Percentiles rank a stretch among this genome's conserved stretches.
Conservation (phyloP, 208 protist species). For the Wallacemonas sp. region DNA sequence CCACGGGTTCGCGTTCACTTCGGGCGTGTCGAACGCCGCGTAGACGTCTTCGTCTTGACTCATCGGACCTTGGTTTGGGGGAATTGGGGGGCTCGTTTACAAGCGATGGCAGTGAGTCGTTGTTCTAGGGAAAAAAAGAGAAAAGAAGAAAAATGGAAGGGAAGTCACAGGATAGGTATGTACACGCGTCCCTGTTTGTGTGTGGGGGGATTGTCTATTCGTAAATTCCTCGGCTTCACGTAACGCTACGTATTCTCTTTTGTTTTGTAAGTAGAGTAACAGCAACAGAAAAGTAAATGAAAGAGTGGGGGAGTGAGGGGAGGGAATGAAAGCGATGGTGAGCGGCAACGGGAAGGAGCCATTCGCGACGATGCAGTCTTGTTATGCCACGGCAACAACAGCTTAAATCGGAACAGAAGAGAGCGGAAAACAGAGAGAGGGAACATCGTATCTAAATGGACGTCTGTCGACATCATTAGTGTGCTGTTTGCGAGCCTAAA, state of each 20-base stretch:
- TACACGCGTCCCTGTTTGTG: neutral
- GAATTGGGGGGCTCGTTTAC: too few relatives aligned
- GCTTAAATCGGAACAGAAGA: neutral
- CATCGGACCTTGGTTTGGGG: too few relatives aligned
- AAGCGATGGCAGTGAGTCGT: too few relatives aligned
- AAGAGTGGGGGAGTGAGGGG: neutral
- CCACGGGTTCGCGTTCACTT: slow-evolving; percentile 45
- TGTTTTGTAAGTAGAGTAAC: too few relatives aligned
- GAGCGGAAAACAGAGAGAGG: neutral
- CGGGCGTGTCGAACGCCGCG: slow-evolving; percentile 66
- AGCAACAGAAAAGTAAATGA: neutral
- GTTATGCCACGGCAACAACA: too few relatives aligned
- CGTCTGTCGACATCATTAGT: too few relatives aligned
- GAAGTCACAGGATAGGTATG: too few relatives aligned
- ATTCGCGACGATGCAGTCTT: too few relatives aligned
- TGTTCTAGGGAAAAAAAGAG: slow-evolving; percentile 12
- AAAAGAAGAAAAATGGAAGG: neutral
- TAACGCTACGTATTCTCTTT: neutral
- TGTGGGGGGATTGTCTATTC: too few relatives aligned
- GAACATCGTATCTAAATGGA: too few relatives aligned
- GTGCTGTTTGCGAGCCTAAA: too few relatives aligned
- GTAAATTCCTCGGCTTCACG: too few relatives aligned
- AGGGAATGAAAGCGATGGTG: neutral
- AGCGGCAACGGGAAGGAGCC: neutral
- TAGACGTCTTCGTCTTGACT: slow-evolving; percentile 73